Conservation (phyloP, 1,284 basidiomycete species). For the Coriolopsis trogii region DNA sequence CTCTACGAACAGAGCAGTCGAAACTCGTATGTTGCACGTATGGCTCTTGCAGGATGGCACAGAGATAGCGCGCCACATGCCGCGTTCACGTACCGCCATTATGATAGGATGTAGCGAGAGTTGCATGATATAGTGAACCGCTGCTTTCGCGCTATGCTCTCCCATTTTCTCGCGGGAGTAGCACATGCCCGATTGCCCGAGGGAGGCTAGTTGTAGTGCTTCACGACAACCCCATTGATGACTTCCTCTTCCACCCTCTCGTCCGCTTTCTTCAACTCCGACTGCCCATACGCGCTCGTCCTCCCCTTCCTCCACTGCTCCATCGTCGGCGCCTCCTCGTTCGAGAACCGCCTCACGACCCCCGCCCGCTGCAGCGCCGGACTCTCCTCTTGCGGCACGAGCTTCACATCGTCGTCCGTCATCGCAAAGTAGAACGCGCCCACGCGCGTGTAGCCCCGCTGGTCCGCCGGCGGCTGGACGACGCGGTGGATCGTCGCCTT, state of each 20-base stretch:
- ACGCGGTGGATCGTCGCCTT: slow-evolving; percentile 47
- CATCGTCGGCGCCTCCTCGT: slow-evolving; percentile 38
- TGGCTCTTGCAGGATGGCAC: no score
- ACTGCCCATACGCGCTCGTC: slow-evolving; percentile 39
- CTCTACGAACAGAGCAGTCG: no score
- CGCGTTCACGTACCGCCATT: no score
- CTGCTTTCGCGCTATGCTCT: no score
- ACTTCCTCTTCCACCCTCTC: slow-evolving; percentile 43
- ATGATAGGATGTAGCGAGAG: no score
- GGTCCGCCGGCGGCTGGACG: slow-evolving; percentile 51
- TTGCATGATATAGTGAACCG: no score
- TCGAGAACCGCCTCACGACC: slow-evolving; percentile 29
- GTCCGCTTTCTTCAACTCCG: slow-evolving; percentile 36
- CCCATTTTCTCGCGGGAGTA: no score
- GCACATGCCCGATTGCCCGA: no score
- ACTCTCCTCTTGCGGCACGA: slow-evolving; percentile 32
- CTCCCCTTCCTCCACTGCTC: slow-evolving; percentile 41
- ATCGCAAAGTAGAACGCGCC: slow-evolving; percentile 47
- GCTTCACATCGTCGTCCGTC: slow-evolving; percentile 33
- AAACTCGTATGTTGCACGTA: no score
- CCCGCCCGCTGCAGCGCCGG: slow-evolving; percentile 35
- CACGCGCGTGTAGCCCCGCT: slow-evolving; percentile 42
- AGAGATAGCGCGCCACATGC: no score
- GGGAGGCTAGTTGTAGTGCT: slow-evolving; percentile 50
- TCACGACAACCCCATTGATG: slow-evolving; percentile 44